Conservation (phyloP, 257 asterid genomes). For the Petrea volubilis region DNA sequence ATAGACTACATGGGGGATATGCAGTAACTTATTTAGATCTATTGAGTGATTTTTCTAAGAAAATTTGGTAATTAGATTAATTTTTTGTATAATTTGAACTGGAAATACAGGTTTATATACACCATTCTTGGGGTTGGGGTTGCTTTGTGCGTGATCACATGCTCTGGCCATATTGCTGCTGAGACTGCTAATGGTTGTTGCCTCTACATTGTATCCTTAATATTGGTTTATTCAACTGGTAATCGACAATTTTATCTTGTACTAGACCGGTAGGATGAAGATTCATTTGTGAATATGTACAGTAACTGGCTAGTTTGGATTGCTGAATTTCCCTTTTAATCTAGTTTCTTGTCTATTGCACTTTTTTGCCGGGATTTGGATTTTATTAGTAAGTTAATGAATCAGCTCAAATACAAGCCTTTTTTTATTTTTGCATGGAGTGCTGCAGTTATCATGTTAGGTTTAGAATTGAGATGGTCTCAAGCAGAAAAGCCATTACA, state of each 20-base stretch:
- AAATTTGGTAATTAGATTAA: neutral
- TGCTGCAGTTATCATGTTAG: neutral
- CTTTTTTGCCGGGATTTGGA: neutral
- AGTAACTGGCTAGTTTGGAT: neutral
- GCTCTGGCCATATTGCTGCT: slow-evolving; percentile 74
- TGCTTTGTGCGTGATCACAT: slow-evolving; percentile 46
- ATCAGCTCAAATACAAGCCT: neutral
- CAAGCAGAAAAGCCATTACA: neutral
- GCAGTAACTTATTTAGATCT: neutral
- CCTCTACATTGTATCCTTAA: slow-evolving; percentile 64
- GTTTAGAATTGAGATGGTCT: neutral
- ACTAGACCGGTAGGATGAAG: neutral
- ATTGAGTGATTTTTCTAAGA: neutral
- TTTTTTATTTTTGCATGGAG: neutral
- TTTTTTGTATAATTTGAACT: neutral
- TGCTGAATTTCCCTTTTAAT: neutral
- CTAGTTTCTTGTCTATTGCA: neutral
- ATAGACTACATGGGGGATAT: neutral
- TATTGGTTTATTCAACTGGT: neutral
- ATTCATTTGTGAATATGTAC: neutral
- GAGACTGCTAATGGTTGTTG: slow-evolving; percentile 71
- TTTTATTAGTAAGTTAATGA: neutral
- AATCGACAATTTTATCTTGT: neutral
- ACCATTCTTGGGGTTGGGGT: slow-evolving; percentile 59
- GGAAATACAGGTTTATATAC: slow-evolving; percentile 60